Percentiles rank a stretch among this genome's conserved stretches.
These are phyloP conservation scores for Parastagonospora avenae DNA, from an alignment of 2,329 filamentous ascomycete genomes.

Conservation along the genomic window DNA sequence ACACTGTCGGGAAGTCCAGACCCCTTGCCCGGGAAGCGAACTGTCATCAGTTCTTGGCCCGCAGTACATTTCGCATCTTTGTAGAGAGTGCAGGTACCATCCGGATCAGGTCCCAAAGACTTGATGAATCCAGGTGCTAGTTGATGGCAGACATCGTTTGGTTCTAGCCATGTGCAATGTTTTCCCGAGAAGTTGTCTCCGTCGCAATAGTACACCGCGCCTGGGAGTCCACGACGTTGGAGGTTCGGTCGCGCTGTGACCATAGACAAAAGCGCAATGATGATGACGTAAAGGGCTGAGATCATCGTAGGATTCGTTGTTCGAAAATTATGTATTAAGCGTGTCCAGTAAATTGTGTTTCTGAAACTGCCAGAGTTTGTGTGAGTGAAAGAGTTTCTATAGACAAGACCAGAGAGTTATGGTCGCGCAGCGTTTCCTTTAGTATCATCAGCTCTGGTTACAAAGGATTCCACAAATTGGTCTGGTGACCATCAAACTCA, in stretches of 20 bases:
- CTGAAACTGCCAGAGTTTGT: not conserved
- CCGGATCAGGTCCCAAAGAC: slow-evolving; percentile 41
- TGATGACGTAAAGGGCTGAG: slow-evolving; percentile 6
- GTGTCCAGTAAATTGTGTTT: slow-evolving; percentile 6
- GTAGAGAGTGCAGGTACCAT: slow-evolving; percentile 35
- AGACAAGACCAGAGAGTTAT: slow-evolving; percentile 11
- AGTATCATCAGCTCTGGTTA: slow-evolving; percentile 1
- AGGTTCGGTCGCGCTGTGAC: slow-evolving; percentile 17
- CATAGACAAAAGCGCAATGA: slow-evolving; percentile 14
- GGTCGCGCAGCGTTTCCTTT: slow-evolving; percentile 5
- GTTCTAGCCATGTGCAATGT: slow-evolving; percentile 34
- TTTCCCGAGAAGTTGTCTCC: slow-evolving; percentile 30
- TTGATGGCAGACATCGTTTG: slow-evolving; percentile 30
- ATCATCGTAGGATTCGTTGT: slow-evolving; percentile 5
- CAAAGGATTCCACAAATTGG: slow-evolving; percentile 2
- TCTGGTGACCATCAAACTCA: slow-evolving; percentile 2
- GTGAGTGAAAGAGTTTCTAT: slow-evolving; percentile 5
- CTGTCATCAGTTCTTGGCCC: slow-evolving; percentile 17
- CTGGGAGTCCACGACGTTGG: slow-evolving; percentile 39
- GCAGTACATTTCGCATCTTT: slow-evolving; percentile 23
- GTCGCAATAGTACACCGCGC: slow-evolving; percentile 42
- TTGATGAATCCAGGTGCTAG: slow-evolving; percentile 27
- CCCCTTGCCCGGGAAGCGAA: slow-evolving; percentile 33
- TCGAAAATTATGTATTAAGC: slow-evolving; percentile 5
- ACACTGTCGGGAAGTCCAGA: slow-evolving; percentile 25